A percentile compares a stretch with the other conserved stretches of the same genome.
Evolutionary conservation across 768 basidiomycete genomes (phyloP).

Genomic region (Russula emetica): DNA sequence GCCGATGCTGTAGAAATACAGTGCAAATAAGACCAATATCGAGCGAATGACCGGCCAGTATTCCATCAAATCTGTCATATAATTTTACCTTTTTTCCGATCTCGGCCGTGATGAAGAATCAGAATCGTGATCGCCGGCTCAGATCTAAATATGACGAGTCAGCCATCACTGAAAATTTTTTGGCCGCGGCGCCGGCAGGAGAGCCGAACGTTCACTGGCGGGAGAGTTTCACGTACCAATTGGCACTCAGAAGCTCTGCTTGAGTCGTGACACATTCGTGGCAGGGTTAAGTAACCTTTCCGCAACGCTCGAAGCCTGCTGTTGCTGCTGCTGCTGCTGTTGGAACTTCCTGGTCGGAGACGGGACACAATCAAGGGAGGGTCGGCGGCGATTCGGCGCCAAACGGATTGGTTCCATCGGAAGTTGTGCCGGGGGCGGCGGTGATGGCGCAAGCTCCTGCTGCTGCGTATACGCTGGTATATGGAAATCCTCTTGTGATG

Average conservation of each 20-base stretch:
- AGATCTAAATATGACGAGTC: background rate
- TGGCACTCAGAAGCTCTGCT: constrained; percentile 8
- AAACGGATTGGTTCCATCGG: constrained; percentile 11
- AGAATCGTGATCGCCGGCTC: background rate
- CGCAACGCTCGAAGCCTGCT: background rate
- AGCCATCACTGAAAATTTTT: background rate
- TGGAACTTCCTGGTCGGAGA: background rate
- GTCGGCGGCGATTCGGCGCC: constrained; percentile 23
- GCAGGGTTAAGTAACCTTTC: constrained; percentile 17
- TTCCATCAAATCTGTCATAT: background rate
- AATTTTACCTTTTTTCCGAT: background rate
- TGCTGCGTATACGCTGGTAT: background rate
- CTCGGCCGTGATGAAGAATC: background rate
- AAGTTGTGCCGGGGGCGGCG: background rate
- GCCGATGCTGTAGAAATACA: background rate
- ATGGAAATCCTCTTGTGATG: background rate
- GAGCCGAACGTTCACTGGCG: no score
- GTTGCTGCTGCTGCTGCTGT: background rate
- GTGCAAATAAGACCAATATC: background rate
- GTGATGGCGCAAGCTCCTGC: background rate
- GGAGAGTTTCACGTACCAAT: constrained; percentile 16
- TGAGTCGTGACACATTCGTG: background rate
- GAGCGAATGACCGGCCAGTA: background rate
- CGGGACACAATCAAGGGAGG: background rate
- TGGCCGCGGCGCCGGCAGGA: background rate